These are phyloP conservation scores for Blastosporella zonata DNA, from an alignment of 1,284 basidiomycete genomes.

Conservation along the genomic window DNA sequence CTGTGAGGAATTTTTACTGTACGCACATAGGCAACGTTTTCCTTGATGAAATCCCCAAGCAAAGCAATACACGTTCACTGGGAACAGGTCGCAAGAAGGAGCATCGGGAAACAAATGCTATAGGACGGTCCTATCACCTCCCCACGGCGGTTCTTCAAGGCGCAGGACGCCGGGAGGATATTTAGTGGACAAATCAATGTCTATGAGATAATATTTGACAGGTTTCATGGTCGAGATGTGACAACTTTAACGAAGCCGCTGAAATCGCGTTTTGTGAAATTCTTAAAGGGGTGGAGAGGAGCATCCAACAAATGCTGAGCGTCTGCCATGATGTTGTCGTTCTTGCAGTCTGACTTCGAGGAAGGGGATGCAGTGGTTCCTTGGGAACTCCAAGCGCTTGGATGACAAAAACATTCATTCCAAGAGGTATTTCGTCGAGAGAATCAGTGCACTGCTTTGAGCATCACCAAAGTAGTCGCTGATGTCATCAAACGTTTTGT, in stretches of 20 bases:
- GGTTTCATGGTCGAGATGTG: constrained; percentile 23
- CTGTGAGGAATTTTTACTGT: too few species aligned
- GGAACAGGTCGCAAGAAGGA: constrained; percentile 30
- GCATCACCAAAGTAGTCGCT: constrained; percentile 16
- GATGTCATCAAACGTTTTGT: too few species aligned
- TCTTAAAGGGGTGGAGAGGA: constrained; percentile 24
- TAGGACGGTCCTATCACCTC: constrained; percentile 32
- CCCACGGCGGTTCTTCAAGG: constrained; percentile 15
- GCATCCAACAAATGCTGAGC: constrained; percentile 24
- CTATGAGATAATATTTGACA: constrained; percentile 31
- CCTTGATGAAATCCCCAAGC: constrained; percentile 31
- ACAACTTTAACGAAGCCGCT: constrained; percentile 6
- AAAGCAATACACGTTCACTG: constrained; percentile 34
- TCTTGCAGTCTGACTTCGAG: constrained; percentile 35
- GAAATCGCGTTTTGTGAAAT: constrained; percentile 20
- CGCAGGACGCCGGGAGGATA: constrained; percentile 5
- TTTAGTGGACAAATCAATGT: constrained; percentile 20
- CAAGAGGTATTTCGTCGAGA: constrained; percentile 26
- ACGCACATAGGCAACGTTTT: constrained; percentile 20
- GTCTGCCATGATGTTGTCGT: constrained; percentile 38
- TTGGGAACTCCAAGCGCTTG: constrained; percentile 20
- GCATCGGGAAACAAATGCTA: constrained; percentile 23
- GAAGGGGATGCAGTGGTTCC: constrained; percentile 34
- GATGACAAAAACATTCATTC: constrained; percentile 16
- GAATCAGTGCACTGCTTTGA: constrained; percentile 23